Percentiles rank a stretch among this genome's conserved stretches.
phyloP scores from a whole-genome alignment of 83 land plant species.

The Thuja plicata region DNA sequence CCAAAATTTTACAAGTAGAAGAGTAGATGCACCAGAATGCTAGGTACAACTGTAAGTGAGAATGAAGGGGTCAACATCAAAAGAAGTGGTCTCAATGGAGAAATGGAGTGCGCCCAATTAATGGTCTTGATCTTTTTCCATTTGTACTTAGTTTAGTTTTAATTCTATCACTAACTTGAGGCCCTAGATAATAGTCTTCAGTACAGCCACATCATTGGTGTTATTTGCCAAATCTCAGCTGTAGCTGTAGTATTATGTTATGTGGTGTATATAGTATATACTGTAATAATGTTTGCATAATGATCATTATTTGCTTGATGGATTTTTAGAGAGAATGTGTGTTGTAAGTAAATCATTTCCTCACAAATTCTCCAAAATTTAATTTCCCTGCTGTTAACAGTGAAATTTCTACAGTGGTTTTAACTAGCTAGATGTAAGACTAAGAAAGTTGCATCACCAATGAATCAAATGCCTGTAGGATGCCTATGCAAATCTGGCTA shows the following conservation, averaged over 20 bases:
- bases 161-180: not conserved
- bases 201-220: not conserved
- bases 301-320: not conserved
- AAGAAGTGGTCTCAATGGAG: not conserved
- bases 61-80: not conserved
- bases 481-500: not conserved
- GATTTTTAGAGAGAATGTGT: not conserved
- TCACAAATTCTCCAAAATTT: not conserved
- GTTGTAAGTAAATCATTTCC: not conserved
- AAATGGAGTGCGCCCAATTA: not conserved
- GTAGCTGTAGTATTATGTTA: not conserved
- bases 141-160: not conserved
- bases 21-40: not conserved
- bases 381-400: not conserved
- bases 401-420: not conserved
- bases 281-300: not conserved
- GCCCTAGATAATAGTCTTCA: not conserved
- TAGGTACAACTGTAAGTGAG: not conserved
- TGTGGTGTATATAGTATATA: not conserved
- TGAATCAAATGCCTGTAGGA: not conserved
- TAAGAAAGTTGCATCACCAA: not conserved
- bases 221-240: not conserved
- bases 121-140: not conserved
- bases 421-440: not conserved
- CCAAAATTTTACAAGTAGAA: not conserved